Conservation (phyloP, 495 filamentous ascomycete species). For the Echria macrotheca region DNA sequence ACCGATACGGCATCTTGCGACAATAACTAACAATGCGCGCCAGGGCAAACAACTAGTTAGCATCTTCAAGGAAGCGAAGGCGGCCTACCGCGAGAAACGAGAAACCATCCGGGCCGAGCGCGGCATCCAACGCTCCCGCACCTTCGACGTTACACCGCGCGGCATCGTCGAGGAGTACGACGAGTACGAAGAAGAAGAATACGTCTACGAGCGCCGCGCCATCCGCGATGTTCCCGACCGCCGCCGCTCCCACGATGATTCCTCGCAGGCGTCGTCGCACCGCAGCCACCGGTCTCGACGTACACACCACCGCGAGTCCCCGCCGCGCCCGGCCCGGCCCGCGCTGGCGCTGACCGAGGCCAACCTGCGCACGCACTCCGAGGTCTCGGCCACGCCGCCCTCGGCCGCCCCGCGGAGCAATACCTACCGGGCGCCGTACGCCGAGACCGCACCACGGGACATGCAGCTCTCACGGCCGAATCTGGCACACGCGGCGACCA, state of each 20-base stretch:
- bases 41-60: slow-evolving; percentile 83
- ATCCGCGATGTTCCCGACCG: slow-evolving; percentile 17
- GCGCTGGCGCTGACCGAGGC: slow-evolving; percentile 36
- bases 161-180: slow-evolving; percentile 20
- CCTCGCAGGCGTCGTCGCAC: slow-evolving; percentile 34
- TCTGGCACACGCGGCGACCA: slow-evolving; percentile 29
- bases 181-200: slow-evolving; percentile 15
- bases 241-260: slow-evolving; percentile 33
- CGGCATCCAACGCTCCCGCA: slow-evolving; percentile 35
- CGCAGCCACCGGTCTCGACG: slow-evolving; percentile 30
- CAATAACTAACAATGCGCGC: slow-evolving; percentile 7
- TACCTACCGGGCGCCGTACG: slow-evolving; percentile 37
- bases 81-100: slow-evolving; percentile 78
- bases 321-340: slow-evolving; percentile 17
- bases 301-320: slow-evolving; percentile 19
- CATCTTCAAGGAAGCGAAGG: slow-evolving; percentile 83
- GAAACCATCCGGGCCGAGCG: slow-evolving; percentile 66
- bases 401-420: slow-evolving; percentile 30
- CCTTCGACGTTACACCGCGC: slow-evolving; percentile 33
- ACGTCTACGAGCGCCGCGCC: slow-evolving; percentile 17
- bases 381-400: slow-evolving; percentile 37
- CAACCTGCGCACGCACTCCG: slow-evolving; percentile 40
- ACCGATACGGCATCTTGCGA: slow-evolving; percentile 11
- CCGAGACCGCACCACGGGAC: slow-evolving; percentile 36
- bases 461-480: slow-evolving; percentile 33